These are phyloP conservation scores for Heterobasidion irregulare DNA, from an alignment of 1,284 basidiomycete species.

Conservation along the genomic window DNA sequence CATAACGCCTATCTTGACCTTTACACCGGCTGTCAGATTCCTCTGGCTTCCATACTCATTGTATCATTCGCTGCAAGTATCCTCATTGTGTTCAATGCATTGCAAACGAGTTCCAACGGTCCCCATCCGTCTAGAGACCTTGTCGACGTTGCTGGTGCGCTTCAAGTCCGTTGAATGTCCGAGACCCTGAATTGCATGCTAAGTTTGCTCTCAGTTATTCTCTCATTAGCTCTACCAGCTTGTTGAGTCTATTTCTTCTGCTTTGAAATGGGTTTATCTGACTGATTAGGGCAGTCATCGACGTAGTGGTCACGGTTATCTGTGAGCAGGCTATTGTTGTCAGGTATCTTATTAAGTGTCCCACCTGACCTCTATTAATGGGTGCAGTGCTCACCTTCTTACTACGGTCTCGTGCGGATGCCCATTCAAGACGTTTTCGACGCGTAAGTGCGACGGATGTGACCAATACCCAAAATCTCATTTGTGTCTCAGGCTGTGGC, in stretches of 20 bases:
- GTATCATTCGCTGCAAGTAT: too few species aligned
- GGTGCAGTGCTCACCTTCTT: constrained; percentile 19
- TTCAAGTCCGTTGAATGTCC: too few species aligned
- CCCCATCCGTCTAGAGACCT: too few species aligned
- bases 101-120: too few species aligned
- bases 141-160: too few species aligned
- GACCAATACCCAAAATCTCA: neutral
- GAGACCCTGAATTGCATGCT: too few species aligned
- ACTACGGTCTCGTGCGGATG: constrained; percentile 17
- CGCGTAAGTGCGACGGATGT: constrained; percentile 9
- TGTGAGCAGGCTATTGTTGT: constrained; percentile 9
- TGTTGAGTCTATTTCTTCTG: constrained; percentile 11
- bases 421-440: constrained; percentile 18
- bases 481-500: constrained; percentile 14
- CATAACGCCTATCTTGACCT: neutral
- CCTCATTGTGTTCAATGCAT: too few species aligned
- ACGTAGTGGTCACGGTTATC: constrained; percentile 2
- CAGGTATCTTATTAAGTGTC: neutral
- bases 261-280: constrained; percentile 12
- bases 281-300: constrained; percentile 11
- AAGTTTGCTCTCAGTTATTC: neutral
- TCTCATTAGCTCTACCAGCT: constrained; percentile 15
- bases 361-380: too few species aligned
- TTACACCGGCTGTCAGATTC: neutral
- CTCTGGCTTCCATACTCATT: neutral